A percentile compares a stretch with the other conserved stretches of the same genome.
Evolutionary conservation across 2,329 filamentous ascomycete genomes (phyloP).

Genomic region (Amauroascus verrucosus): DNA sequence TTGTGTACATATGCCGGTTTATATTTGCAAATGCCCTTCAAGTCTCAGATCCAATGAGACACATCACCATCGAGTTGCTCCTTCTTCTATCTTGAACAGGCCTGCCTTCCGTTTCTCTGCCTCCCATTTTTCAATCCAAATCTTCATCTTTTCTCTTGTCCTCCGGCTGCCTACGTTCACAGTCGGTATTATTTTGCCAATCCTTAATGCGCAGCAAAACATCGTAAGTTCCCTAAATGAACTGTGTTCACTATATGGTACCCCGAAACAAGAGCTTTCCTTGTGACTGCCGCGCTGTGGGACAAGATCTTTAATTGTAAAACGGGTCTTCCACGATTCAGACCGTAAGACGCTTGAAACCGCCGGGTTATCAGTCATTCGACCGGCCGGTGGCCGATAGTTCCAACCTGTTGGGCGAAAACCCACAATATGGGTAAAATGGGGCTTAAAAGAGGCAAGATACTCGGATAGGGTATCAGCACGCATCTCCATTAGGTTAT

Average conservation of each 20-base stretch:
- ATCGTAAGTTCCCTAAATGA: slow-evolving; percentile 89
- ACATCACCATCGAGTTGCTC: slow-evolving; percentile 21
- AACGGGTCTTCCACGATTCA: slow-evolving; percentile 65
- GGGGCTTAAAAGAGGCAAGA: slow-evolving; percentile 63
- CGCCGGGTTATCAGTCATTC: slow-evolving; percentile 51
- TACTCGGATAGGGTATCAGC: slow-evolving; percentile 87
- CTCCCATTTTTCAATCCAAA: slow-evolving; percentile 55
- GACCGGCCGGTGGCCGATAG: slow-evolving; percentile 61
- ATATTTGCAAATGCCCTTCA: too few species aligned
- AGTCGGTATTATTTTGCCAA: slow-evolving; percentile 84
- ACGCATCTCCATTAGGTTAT: slow-evolving; percentile 85
- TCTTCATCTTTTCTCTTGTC: slow-evolving; percentile 55
- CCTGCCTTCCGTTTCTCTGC: slow-evolving; percentile 53
- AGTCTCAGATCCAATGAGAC: too few species aligned
- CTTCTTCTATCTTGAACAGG: slow-evolving; percentile 40
- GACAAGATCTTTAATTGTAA: slow-evolving; percentile 59
- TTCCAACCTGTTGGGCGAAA: slow-evolving; percentile 93
- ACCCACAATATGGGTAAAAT: slow-evolving; percentile 78
- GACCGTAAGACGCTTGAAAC: slow-evolving; percentile 57
- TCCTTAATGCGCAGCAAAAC: slow-evolving; percentile 78
- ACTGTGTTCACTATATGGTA: slow-evolving; percentile 92
- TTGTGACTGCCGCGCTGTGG: slow-evolving; percentile 75
- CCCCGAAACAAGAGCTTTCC: slow-evolving; percentile 79
- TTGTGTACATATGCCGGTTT: too few species aligned
- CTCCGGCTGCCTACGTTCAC: slow-evolving; percentile 69